Conservation (phyloP, 371 early-diverging fungal species). For the Catenaria anguillulae region DNA sequence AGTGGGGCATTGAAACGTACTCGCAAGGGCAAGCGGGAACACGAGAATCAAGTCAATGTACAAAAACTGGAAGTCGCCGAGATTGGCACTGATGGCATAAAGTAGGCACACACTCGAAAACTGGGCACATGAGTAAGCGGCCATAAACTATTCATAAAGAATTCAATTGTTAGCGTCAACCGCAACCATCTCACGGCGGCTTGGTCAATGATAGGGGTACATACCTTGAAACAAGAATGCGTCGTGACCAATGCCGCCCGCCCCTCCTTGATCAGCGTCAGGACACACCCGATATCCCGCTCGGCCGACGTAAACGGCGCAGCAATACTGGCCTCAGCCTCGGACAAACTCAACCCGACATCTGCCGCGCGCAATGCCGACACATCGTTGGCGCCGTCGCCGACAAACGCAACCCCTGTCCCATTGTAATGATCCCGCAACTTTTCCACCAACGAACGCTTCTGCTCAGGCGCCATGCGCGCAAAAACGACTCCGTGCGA, state of each 20-base stretch:
- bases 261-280: slow-evolving; percentile 90
- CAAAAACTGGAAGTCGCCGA: slow-evolving; percentile 78
- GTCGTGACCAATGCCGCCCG: slow-evolving; percentile 94
- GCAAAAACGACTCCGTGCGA: slow-evolving; percentile 88
- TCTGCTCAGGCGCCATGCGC: slow-evolving; percentile 98
- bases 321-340: slow-evolving; percentile 94
- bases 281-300: slow-evolving; percentile 80
- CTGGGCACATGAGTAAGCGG: too few species aligned
- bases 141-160: too few species aligned
- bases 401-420: slow-evolving; percentile 91
- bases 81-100: slow-evolving; percentile 65
- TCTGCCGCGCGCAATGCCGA: slow-evolving; percentile 97
- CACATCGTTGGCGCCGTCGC: slow-evolving; percentile 99
- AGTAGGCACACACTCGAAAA: too few species aligned
- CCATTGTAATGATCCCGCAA: slow-evolving; percentile 73
- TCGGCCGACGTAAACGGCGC: slow-evolving; percentile 90
- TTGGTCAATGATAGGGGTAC: too few species aligned
- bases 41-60: slow-evolving; percentile 81
- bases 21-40: slow-evolving; percentile 76
- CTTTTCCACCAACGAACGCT: slow-evolving; percentile 74
- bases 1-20: too few species aligned
- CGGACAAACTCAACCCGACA: slow-evolving; percentile 92
- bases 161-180: too few species aligned
- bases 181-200: too few species aligned
- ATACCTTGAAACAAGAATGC: slow-evolving; percentile 94